Conservation (phyloP, 495 filamentous ascomycete species). For the Penicillium flavigenum region DNA sequence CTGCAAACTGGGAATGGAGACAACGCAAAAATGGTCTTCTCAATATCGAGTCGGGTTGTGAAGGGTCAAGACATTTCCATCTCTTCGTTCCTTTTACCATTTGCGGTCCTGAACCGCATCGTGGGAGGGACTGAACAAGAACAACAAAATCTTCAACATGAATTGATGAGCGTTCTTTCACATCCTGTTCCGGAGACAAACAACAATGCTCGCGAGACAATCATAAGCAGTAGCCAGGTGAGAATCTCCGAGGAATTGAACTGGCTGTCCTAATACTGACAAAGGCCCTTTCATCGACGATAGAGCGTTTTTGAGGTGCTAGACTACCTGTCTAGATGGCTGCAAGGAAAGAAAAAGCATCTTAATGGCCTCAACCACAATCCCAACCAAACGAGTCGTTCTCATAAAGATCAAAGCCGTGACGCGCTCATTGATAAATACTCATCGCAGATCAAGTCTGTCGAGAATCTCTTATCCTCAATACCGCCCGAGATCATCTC, state of each 20-base stretch:
- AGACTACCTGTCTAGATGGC: slow-evolving; percentile 88
- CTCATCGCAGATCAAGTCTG: slow-evolving; percentile 55
- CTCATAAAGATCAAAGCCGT: slow-evolving; percentile 37
- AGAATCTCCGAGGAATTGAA: slow-evolving; percentile 17
- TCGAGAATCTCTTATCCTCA: slow-evolving; percentile 61
- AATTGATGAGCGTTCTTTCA: slow-evolving; percentile 67
- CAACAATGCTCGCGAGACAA: slow-evolving; percentile 61
- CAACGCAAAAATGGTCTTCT: slow-evolving; percentile 72
- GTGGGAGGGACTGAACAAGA: slow-evolving; percentile 66
- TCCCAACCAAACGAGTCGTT: slow-evolving; percentile 37
- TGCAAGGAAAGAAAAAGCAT: slow-evolving; percentile 75
- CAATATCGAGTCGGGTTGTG: slow-evolving; percentile 75
- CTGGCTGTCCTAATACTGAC: slow-evolving; percentile 16
- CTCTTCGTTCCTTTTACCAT: slow-evolving; percentile 82
- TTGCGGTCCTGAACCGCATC: slow-evolving; percentile 74
- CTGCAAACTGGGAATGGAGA: slow-evolving; percentile 68
- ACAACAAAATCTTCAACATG: slow-evolving; percentile 62
- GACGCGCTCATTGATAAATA: slow-evolving; percentile 43
- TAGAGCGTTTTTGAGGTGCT: slow-evolving; percentile 87
- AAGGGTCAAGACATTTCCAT: slow-evolving; percentile 80
- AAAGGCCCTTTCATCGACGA: neutral
- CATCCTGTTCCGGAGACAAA: slow-evolving; percentile 55
- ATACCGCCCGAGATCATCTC: slow-evolving; percentile 88
- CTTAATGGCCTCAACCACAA: slow-evolving; percentile 38
- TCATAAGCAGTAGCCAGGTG: slow-evolving; percentile 82